These are phyloP conservation scores for Powellomyces hirtus DNA, from an alignment of 192 early-diverging fungal genomes.

Conservation along the genomic window DNA sequence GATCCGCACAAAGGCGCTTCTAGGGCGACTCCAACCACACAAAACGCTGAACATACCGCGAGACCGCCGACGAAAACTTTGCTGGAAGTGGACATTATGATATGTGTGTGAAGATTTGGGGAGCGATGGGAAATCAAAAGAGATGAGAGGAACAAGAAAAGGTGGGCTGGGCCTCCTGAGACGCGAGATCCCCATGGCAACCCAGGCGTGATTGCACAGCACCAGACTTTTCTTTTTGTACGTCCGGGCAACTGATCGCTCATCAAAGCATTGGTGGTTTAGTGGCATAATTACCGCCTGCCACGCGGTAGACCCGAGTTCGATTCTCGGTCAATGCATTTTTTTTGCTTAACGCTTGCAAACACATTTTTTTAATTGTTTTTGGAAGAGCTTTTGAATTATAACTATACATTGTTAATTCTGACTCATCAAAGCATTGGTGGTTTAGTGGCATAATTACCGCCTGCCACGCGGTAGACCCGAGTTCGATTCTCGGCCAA, in stretches of 20 bases:
- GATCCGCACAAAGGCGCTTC: not conserved
- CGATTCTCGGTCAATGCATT: constrained; percentile 27
- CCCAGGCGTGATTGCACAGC: no score
- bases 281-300: constrained; percentile 30
- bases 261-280: constrained; percentile 24
- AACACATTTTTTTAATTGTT: no score
- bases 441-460: constrained; percentile 32
- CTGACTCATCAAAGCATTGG: constrained; percentile 14
- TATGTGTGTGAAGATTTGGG: not conserved
- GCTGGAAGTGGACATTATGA: constrained; percentile 2
- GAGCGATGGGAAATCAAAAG: not conserved
- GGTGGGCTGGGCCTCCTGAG: no score
- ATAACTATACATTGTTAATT: no score
- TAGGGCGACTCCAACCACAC: not conserved
- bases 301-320: constrained; percentile 31
- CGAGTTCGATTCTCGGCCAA: constrained; percentile 30
- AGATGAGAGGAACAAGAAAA: no score
- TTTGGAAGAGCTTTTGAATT: no score
- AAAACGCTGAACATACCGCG: constrained; percentile 4
- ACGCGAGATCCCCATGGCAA: no score
- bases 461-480: constrained; percentile 30
- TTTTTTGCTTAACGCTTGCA: no score
- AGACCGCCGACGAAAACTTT: constrained; percentile 32
- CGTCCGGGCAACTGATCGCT: no score
- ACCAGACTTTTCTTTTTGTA: no score